Evolutionary conservation across 768 basidiomycete species (phyloP), one percentile per base, ranked within the genome.

Genomic region (Favolaschia claudopus): DNA sequence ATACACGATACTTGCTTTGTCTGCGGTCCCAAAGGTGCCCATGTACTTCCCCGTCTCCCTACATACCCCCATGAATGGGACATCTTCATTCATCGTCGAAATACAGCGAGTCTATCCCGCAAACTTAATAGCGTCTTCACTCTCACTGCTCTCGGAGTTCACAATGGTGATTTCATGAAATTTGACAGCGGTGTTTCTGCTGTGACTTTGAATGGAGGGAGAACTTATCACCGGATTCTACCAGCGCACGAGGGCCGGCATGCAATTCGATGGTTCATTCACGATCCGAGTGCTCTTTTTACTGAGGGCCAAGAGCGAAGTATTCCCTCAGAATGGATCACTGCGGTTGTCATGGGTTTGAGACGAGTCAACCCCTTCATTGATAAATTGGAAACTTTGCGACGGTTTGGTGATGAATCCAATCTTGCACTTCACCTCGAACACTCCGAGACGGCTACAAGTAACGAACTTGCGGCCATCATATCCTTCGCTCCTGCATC

Each of bases 211-310:
- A 15, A 2, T 25, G 47, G 47, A 6, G 47, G 47, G 2, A 32
- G 47, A 3, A 48, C 47, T 2, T 48, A 48, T 15, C 47, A 48
- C 27, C 33, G 47, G 25, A 34, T 48, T 8, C 47, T 48, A 7
- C 33, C 47, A 14, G 33, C 47, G 1, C 36, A 39, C 14, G 27
- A 50, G 7, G 49, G 49, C 8, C 36, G 39, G 9, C 49, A 50
- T 50, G 49, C 37, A 5, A 50, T 50, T 15, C 34, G 49, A 19
- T 50, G 49, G 49, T 50, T 50, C 36, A 50, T 50, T 22, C 49
- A 50, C 17, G 49, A 50, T 29, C 49, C 49, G 2, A n/a, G 10
- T 19, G n/a, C 37, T 7, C 17, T 50, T 2, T 50, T 50, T 19
- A 7, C 36, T 1, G 14, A 37, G 22, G 49, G 49, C 3, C 7